phyloP scores from a whole-genome alignment of 2,329 filamentous ascomycete species.

The Clonostachys rhizophaga region DNA sequence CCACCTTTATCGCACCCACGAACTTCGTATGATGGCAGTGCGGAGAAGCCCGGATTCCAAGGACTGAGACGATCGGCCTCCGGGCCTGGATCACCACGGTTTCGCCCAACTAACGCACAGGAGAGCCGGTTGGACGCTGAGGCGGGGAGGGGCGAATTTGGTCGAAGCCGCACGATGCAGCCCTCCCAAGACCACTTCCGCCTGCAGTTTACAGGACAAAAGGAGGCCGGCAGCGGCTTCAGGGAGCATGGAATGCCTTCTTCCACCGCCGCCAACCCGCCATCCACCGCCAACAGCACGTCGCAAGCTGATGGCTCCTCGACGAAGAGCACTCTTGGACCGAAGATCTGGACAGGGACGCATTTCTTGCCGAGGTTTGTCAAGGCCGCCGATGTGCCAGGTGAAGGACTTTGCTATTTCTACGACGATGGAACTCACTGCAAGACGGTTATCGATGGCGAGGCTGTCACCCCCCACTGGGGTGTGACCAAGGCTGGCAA shows the following conservation, averaged over 20 bases:
- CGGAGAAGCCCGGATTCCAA: not conserved
- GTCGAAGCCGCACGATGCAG: slow-evolving; percentile 28
- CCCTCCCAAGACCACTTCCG: slow-evolving; percentile 26
- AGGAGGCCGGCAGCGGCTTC: slow-evolving; percentile 18
- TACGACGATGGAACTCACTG: slow-evolving; percentile 83
- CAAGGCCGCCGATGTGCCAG: slow-evolving; percentile 61
- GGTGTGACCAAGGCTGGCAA: slow-evolving; percentile 92
- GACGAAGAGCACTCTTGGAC: slow-evolving; percentile 56
- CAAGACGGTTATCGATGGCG: slow-evolving; percentile 79
- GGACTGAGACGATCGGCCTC: slow-evolving; percentile 26
- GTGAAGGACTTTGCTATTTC: slow-evolving; percentile 78
- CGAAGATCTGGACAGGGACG: slow-evolving; percentile 66
- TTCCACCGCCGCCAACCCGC: slow-evolving; percentile 15
- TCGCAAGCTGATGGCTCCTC: slow-evolving; percentile 30
- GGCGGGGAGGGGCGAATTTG: slow-evolving; percentile 35
- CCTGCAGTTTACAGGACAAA: slow-evolving; percentile 27
- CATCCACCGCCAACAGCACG: slow-evolving; percentile 17
- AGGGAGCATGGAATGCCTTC: slow-evolving; percentile 14
- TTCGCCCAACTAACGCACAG: slow-evolving; percentile 7
- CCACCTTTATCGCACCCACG: slow-evolving; percentile 36
- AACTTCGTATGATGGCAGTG: slow-evolving; percentile 36
- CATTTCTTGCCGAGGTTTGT: slow-evolving; percentile 65
- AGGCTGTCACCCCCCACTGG: slow-evolving; percentile 86
- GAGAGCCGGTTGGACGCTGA: slow-evolving; percentile 31
- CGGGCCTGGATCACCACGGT: slow-evolving; percentile 38